Base-by-base conservation (phyloP, 257 asterid species). In the Lantana camara region DNA sequence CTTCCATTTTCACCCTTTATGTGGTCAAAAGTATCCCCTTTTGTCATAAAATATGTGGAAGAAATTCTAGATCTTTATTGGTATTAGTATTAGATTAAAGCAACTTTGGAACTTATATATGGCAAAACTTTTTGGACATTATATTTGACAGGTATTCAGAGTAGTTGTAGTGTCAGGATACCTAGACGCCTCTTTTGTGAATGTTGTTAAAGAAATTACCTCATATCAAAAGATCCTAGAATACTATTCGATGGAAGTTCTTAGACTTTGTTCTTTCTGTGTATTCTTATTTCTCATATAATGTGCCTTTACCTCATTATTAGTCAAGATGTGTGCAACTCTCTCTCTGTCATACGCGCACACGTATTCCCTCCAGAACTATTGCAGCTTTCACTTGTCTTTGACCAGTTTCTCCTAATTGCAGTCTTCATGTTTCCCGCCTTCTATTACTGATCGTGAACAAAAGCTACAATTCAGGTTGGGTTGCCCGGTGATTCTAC, bases 401-500 rank as follows among this genome's bases (percentile, higher is more conserved):
- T 63, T 75, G 57, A 72, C 72, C 48, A 34, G 8, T 69, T 65
- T 75, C 20, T 55, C 56, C 57, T 59, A 52, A 71, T 73, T 63
- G 59, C 82, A 93, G 97, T 75, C 73, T 66, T 88, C 92, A 60
- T 87, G 95, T 67, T 80, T 93, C 29, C 95, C 94, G 42, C 74
- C 90, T 64, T 74, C 94, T 30, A 53, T 87, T 75, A 87, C 85
- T 66, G 88, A 87, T 71, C 79, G 84, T 69, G 83, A 85, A 70
- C 71, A 72, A 70, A 88, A 85, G 79, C 79, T 93, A 70, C 89
- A 84, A 52, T 94, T 94, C 76, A 73, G 88, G 81, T 78, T 88
- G 82, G 95, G 91, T 63, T 82, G 95, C 66, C 96, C 71, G 1
- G 91, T 88, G 80, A 83, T 86, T 67, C 85, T 94, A 68, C 97